A percentile compares a stretch with the other conserved stretches of the same genome.
Conservation (phyloP, 2,329 filamentous ascomycete genomes). For the Trichoderma polysporum region DNA sequence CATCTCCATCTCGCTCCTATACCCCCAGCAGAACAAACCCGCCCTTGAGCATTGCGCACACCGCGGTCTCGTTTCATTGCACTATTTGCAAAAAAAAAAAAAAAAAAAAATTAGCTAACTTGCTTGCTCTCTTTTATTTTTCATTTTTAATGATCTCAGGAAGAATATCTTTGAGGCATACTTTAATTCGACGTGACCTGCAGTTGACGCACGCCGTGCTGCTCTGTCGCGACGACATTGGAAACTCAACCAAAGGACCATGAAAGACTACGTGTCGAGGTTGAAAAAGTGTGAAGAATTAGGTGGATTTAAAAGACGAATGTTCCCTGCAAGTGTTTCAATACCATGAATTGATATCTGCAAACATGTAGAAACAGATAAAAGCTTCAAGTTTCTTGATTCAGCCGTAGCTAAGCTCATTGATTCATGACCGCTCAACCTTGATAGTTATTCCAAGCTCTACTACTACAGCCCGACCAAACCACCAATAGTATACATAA, state of each 20-base stretch:
- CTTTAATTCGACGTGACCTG: background rate
- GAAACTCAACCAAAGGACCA: background rate
- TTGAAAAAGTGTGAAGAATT: background rate
- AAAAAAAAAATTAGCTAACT: background rate
- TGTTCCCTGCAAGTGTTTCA: too few relatives aligned
- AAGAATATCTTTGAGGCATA: background rate
- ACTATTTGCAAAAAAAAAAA: background rate
- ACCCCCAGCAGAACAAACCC: slow-evolving; percentile 3
- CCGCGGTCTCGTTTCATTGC: slow-evolving; percentile 3
- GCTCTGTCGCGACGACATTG: background rate
- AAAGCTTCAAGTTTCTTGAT: too few relatives aligned
- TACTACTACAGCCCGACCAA: too few relatives aligned
- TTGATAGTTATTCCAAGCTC: too few relatives aligned
- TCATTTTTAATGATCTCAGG: too few relatives aligned
- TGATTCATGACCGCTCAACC: too few relatives aligned
- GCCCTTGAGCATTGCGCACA: slow-evolving; percentile 3
- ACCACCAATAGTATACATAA: too few relatives aligned
- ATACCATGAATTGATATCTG: too few relatives aligned
- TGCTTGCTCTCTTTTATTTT: background rate
- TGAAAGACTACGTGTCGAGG: too few relatives aligned
- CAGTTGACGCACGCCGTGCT: slow-evolving; percentile 4
- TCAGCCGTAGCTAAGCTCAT: too few relatives aligned
- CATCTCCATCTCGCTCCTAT: background rate
- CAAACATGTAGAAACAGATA: too few relatives aligned
- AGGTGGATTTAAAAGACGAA: background rate